Evolutionary conservation across 331 rosid genomes (phyloP).

Genomic region (Malus hybrid): DNA sequence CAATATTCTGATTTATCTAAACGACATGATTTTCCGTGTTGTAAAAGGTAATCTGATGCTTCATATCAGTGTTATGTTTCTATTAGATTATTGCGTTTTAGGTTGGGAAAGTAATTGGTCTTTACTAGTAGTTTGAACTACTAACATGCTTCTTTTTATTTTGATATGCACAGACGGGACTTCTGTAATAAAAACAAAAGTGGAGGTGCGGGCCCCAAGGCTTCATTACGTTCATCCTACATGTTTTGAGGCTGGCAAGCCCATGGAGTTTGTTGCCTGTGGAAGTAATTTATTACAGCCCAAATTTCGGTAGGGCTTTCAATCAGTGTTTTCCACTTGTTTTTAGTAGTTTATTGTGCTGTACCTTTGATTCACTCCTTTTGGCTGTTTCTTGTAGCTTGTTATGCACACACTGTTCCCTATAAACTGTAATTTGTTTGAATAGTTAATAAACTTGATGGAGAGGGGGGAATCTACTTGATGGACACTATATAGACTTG

Average conservation of each 20-base stretch:
- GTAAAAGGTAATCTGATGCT: constrained; percentile 48
- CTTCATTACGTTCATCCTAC: constrained; percentile 86
- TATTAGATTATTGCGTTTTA: neutral
- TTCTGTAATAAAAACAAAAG: constrained; percentile 50
- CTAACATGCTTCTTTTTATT: constrained; percentile 10
- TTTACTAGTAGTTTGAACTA: neutral
- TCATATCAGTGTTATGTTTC: neutral
- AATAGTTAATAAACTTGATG: neutral
- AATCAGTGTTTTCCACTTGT: neutral
- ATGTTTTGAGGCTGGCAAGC: constrained; percentile 92
- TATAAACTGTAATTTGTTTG: neutral
- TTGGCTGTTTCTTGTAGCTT: neutral
- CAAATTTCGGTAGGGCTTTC: constrained; percentile 57
- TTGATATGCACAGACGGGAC: constrained; percentile 48
- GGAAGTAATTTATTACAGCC: constrained; percentile 82
- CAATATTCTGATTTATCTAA: constrained; percentile 53
- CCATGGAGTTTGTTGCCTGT: constrained; percentile 90
- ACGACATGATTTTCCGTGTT: constrained; percentile 59
- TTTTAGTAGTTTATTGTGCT: neutral
- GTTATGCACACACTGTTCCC: neutral
- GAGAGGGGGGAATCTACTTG: neutral
- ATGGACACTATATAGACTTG: neutral
- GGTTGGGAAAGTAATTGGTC: neutral
- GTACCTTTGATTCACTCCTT: neutral
- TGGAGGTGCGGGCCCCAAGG: constrained; percentile 56